Base-by-base conservation (phyloP, 139 green algal species). In the Chlamydomonas sp. region DNA sequence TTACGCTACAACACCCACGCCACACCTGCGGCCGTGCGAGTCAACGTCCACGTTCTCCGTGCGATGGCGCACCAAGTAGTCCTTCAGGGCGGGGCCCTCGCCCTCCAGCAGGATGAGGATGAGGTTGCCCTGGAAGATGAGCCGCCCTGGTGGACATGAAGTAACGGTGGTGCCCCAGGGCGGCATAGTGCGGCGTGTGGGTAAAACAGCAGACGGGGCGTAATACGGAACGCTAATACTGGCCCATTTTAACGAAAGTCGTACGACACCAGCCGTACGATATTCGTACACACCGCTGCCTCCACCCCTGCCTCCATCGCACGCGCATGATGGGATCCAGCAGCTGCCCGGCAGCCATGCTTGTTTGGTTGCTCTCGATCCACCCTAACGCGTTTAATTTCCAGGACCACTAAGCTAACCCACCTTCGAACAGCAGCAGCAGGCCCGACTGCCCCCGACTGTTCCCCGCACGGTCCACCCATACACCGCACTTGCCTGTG, bases 21-120 rank as follows among this genome's bases (percentile, higher is more conserved):
- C 64, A 1, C 74, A 77, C 87, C 77, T 84, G 62, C 78, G 83
- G 76, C 90, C 83, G 10, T 75, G 80, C 3, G 83, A 85, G 79
- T 93, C 90, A 1, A 93, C 88, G 73, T 93, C 90, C 20, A 93
- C 90, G 67, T 63, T 85, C 63, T 85, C 78, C n/a, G 90, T 93
- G 31, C 90, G 83, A 59, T 83, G 79, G 14, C 85, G 73, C 73
- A 90, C 60, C 67, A 93, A 59, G 63, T 88, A 93, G 20, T 90
- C n/a, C 7, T 63, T 77, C 3, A 93, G 12, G 3, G 49, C 83
- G 1, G 4, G 12, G 0, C 18, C 68, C 4, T 74, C 6, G 0
- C 90, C 90, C 59, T 84, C 64, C 79, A 93, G 68, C 31, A 93
- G 74, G 0, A 91, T 59, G 10, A 91, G 76, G 74, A 93, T 91